Base-by-base conservation (phyloP, 257 asterid species). In the Solanum pennellii region DNA sequence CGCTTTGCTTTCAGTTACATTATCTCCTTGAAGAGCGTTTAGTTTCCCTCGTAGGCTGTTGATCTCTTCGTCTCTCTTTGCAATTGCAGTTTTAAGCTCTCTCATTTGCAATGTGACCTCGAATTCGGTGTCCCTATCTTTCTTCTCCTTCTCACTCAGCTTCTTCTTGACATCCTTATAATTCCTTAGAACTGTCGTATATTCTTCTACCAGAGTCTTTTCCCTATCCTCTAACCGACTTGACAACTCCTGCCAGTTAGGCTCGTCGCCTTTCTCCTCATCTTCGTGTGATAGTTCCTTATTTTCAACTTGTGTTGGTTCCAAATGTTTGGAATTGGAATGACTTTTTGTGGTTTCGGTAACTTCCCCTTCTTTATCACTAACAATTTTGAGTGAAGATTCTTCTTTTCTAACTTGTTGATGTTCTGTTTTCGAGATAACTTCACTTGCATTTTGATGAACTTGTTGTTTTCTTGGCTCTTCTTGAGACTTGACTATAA, bases 131-230 rank as follows among this genome's bases (percentile, higher is more conserved):
- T 94, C 97, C 86, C 89, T 91, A 37, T 93, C 96, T 88, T 88
- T 92, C 90, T 93, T 96, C 92, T 97, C 95, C 60, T 88, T 86
- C 74, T 94, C 95, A 15, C 83, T 91, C 4, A 94, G 93, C 90
- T 92, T 91, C 93, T 88, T 95, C 93, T 94, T 97, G 29, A 91
- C 89, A 3, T 97, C 98, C 91, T 97, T 97, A 93, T 94, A 97
- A 85, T 92, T 95, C 87, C 94, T 90, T 68, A 97, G 94, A 49
- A 95, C 88, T 6, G 93, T 88, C 0, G 97, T 92, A 71, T 94
- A 97, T 89, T 97, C 99, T 88, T 89, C 88, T 39, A 95, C 91
- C 21, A 95, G 92, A 59, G 93, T 89, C 90, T 90, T 95, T 89
- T 97, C 99, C 80, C 91, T 92, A 62, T 97, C 99, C 88, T 97